Evolutionary conservation across 179 eudicot species (phyloP).

Genomic region (Spergularia azorica): DNA sequence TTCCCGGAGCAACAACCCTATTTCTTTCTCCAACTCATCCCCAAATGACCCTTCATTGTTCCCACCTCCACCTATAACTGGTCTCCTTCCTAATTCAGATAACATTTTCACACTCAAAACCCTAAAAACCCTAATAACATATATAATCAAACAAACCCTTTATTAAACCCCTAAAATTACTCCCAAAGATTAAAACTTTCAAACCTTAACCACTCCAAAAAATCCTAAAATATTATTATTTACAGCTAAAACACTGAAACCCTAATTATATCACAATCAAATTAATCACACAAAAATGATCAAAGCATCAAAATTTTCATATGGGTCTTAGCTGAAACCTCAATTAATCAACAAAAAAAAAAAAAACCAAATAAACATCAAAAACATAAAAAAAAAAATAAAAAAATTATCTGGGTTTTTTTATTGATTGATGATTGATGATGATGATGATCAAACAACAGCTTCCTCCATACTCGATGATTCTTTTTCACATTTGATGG

Average conservation of each 20-base stretch:
- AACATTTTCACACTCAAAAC: constrained; percentile 44
- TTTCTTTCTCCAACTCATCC: constrained; percentile 71
- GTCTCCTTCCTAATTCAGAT: constrained; percentile 67
- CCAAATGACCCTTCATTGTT: constrained; percentile 59
- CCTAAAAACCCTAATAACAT: constrained; percentile 22
- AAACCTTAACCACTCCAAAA: constrained; percentile 3
- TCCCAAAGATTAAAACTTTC: neutral
- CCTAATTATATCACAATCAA: constrained; percentile 13
- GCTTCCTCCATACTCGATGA: constrained; percentile 19
- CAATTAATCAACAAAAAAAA: constrained; percentile 17
- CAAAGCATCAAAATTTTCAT: constrained; percentile 25
- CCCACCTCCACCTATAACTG: constrained; percentile 41
- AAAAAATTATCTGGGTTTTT: constrained; percentile 31
- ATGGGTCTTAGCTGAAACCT: constrained; percentile 11
- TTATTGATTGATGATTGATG: constrained; percentile 13
- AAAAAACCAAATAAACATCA: constrained; percentile 1
- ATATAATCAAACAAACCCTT: constrained; percentile 12
- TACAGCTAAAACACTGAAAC: constrained; percentile 5
- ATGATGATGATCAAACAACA: constrained; percentile 33
- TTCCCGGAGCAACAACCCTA: constrained; percentile 60
- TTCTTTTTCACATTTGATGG: constrained; percentile 11
- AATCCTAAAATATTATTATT: neutral
- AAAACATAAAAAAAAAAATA: neutral
- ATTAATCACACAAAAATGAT: constrained; percentile 12
- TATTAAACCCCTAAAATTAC: constrained; percentile 1